phyloP scores from a whole-genome alignment of 2,329 filamentous ascomycete genomes.

The Elsinoe batatas region DNA sequence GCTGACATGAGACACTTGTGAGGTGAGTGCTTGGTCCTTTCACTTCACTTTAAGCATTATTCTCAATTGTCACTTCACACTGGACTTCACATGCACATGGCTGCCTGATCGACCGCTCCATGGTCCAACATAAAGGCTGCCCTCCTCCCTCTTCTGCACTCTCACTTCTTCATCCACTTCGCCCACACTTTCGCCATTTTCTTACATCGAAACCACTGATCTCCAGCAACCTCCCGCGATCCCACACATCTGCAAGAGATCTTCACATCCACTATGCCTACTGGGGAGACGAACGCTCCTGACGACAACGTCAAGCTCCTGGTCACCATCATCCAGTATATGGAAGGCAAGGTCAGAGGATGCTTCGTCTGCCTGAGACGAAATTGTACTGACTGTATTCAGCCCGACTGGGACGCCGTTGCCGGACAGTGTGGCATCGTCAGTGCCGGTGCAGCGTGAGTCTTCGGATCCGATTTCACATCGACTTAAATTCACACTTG shows the following conservation, averaged over 20 bases:
- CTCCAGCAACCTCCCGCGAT: background rate
- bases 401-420: conserved; percentile 60
- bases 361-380: conserved; percentile 26
- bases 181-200: background rate
- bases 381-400: background rate
- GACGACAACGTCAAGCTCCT: conserved; percentile 56
- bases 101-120: background rate
- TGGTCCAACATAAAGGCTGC: background rate
- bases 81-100: background rate
- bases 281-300: conserved; percentile 26
- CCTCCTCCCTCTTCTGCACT: background rate
- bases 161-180: background rate
- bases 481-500: conserved; percentile 2
- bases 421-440: conserved; percentile 54
- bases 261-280: conserved; percentile 6
- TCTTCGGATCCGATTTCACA: conserved; percentile 18
- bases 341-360: conserved; percentile 45
- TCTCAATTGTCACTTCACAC: background rate
- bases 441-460: conserved; percentile 61
- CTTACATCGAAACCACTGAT: background rate
- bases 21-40: conserved; percentile 11
- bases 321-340: conserved; percentile 54
- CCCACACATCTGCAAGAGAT: background rate
- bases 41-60: background rate
- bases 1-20: background rate